These are phyloP conservation scores for Podaxis pistillaris DNA, from an alignment of 768 basidiomycete species.

Conservation along the genomic window DNA sequence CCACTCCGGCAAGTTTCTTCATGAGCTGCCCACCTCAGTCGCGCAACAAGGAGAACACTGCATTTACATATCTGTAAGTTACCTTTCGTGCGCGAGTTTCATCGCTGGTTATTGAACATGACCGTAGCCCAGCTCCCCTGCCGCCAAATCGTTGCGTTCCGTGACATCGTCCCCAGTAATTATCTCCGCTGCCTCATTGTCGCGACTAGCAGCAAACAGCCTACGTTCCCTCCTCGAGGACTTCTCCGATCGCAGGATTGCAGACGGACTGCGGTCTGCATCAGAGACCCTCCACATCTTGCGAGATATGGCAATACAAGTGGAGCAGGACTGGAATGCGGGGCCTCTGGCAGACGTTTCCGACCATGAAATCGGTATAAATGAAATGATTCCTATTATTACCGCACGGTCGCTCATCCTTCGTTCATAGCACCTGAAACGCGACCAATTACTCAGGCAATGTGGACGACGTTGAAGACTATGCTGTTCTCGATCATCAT, in stretches of 20 bases:
- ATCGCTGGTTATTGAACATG: background rate
- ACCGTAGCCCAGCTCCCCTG: constrained; percentile 28
- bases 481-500: constrained; percentile 73
- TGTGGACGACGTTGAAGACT: constrained; percentile 74
- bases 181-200: constrained; percentile 32
- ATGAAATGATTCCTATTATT: constrained; percentile 4
- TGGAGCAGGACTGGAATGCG: constrained; percentile 50
- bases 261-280: constrained; percentile 29
- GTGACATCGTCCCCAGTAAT: constrained; percentile 35
- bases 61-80: constrained; percentile 31
- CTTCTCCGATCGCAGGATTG: constrained; percentile 25
- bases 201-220: constrained; percentile 34
- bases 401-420: constrained; percentile 8
- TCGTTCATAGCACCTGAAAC: constrained; percentile 38
- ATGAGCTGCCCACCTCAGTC: constrained; percentile 34
- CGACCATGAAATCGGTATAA: constrained; percentile 32
- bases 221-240: constrained; percentile 33
- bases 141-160: constrained; percentile 34
- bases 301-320: constrained; percentile 34
- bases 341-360: constrained; percentile 35
- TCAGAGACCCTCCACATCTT: constrained; percentile 30
- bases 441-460: constrained; percentile 41
- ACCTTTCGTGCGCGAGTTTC: background rate
- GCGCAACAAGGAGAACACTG: constrained; percentile 23
- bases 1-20: constrained; percentile 53